Conservation (phyloP, 768 basidiomycete genomes). For the Lactifluus echinatus region DNA sequence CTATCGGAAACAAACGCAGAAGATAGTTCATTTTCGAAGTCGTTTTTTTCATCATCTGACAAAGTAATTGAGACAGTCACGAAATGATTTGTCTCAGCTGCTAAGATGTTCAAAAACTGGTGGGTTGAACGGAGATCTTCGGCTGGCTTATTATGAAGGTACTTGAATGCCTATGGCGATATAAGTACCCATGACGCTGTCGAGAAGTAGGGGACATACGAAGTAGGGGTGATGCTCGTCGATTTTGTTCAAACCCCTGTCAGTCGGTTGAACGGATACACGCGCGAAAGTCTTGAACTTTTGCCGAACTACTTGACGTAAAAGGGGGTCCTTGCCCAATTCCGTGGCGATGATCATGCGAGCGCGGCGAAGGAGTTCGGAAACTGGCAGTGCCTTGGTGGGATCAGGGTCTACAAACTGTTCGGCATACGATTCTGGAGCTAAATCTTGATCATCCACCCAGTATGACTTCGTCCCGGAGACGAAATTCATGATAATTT, state of each 20-base stretch:
- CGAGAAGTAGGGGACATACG: constrained; percentile 35
- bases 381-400: constrained; percentile 43
- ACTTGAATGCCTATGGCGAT: constrained; percentile 79
- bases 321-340: constrained; percentile 84
- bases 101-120: constrained; percentile 86
- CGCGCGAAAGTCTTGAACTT: constrained; percentile 66
- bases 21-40: constrained; percentile 65
- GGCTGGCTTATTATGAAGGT: constrained; percentile 73
- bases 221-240: constrained; percentile 65
- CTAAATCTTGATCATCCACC: constrained; percentile 72
- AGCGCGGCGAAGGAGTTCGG: constrained; percentile 64
- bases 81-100: constrained; percentile 83
- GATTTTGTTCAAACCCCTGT: constrained; percentile 71
- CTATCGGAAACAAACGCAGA: constrained; percentile 80
- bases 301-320: constrained; percentile 70
- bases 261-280: constrained; percentile 78
- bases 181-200: background rate
- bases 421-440: constrained; percentile 76
- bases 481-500: constrained; percentile 80
- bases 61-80: constrained; percentile 68
- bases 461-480: constrained; percentile 52
- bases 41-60: constrained; percentile 50
- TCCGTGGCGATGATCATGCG: constrained; percentile 84
- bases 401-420: constrained; percentile 73
- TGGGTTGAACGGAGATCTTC: constrained; percentile 56